Evolutionary conservation across 805 yeast species (phyloP).

Genomic region (Schizosaccharomyces osmophilus): DNA sequence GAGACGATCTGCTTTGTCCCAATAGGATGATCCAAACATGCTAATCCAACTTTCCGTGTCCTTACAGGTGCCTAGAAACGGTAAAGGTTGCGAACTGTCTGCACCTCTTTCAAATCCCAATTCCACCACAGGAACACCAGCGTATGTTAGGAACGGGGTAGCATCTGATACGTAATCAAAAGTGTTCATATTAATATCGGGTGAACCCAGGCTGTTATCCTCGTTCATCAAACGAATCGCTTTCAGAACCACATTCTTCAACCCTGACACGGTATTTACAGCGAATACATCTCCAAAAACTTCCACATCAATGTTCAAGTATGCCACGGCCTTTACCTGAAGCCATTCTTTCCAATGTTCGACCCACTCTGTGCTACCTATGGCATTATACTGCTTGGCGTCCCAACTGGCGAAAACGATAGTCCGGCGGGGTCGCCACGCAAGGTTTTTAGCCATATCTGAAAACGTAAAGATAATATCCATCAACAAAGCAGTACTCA

Average conservation of each 20-base stretch:
- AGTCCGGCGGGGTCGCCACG: slow-evolving; percentile 54
- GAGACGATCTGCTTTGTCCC: slow-evolving; percentile 30
- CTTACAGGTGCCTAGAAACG: slow-evolving; percentile 51
- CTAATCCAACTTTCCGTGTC: slow-evolving; percentile 54
- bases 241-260: slow-evolving; percentile 14
- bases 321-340: slow-evolving; percentile 31
- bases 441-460: slow-evolving; percentile 24
- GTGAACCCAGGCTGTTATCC: slow-evolving; percentile 16
- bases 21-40: slow-evolving; percentile 35
- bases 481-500: slow-evolving; percentile 40
- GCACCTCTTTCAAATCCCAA: slow-evolving; percentile 24
- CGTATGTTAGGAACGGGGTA: slow-evolving; percentile 20
- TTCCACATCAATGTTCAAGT: slow-evolving; percentile 46
- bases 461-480: slow-evolving; percentile 36
- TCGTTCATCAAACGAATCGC: slow-evolving; percentile 8
- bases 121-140: slow-evolving; percentile 26
- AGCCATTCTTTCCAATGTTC: slow-evolving; percentile 29
- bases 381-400: slow-evolving; percentile 46
- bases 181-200: slow-evolving; percentile 4
- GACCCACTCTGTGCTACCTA: slow-evolving; percentile 62
- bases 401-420: slow-evolving; percentile 59
- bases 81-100: slow-evolving; percentile 26
- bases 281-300: slow-evolving; percentile 29
- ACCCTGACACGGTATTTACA: slow-evolving; percentile 34
- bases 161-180: slow-evolving; percentile 49